Conservation (phyloP, 2,329 filamentous ascomycete species). For the Diplodia mutila region DNA sequence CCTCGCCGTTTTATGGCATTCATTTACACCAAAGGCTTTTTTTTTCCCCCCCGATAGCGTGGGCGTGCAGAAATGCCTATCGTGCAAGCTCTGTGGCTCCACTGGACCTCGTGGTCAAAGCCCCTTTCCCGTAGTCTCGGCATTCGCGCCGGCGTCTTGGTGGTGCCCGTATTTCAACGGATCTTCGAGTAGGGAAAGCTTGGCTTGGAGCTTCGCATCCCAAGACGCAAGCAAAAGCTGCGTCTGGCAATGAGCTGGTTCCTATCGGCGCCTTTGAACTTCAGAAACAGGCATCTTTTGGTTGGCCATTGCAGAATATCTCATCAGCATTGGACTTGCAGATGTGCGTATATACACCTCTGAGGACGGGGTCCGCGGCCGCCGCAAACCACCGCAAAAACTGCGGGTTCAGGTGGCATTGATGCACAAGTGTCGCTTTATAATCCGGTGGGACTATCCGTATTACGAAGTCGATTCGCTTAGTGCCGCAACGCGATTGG, state of each 20-base stretch:
- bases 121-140: background rate
- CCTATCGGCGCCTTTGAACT: background rate
- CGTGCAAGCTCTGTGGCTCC: background rate
- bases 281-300: background rate
- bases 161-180: no score
- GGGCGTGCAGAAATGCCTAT: background rate
- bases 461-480: background rate
- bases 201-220: constrained; percentile 9
- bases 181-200: background rate
- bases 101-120: background rate
- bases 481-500: background rate
- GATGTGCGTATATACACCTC: no score
- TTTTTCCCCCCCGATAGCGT: background rate
- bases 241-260: background rate
- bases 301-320: no score
- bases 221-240: background rate
- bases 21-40: background rate
- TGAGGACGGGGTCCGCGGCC: background rate
- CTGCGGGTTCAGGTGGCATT: background rate
- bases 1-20: background rate
- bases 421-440: background rate
- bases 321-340: background rate
- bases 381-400: background rate
- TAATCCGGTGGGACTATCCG: background rate
- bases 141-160: background rate